Percentiles rank a stretch among this genome's conserved stretches.
phyloP scores from a whole-genome alignment of 2,329 filamentous ascomycete genomes.

The Dactylonectria estremocensis region DNA sequence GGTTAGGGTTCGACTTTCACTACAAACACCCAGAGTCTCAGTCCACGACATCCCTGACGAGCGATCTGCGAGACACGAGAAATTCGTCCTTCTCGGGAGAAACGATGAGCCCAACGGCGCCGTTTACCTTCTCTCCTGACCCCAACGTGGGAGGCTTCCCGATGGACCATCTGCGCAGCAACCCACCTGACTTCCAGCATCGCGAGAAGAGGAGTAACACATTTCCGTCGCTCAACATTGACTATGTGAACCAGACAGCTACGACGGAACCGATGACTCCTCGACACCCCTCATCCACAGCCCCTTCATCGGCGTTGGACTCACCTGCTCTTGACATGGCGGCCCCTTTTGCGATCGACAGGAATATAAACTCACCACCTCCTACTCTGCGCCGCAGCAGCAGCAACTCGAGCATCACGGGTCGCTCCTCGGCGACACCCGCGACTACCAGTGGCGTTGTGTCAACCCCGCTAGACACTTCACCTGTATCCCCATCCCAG shows the following conservation, averaged over 20 bases:
- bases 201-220: conserved; percentile 84
- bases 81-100: conserved; percentile 79
- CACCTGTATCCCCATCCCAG: conserved; percentile 79
- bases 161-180: conserved; percentile 56
- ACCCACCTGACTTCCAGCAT: conserved; percentile 73
- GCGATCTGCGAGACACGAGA: conserved; percentile 49
- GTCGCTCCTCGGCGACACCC: conserved; percentile 42
- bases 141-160: conserved; percentile 77
- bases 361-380: conserved; percentile 58
- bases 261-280: conserved; percentile 64
- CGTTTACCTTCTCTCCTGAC: conserved; percentile 84
- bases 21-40: conserved; percentile 55
- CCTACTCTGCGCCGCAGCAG: conserved; percentile 51
- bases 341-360: conserved; percentile 61
- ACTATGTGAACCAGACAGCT: conserved; percentile 64
- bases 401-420: conserved; percentile 55
- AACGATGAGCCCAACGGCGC: conserved; percentile 81
- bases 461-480: conserved; percentile 62
- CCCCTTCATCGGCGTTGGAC: conserved; percentile 67
- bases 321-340: conserved; percentile 65
- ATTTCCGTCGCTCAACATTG: conserved; percentile 81
- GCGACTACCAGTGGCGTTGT: conserved; percentile 37
- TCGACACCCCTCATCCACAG: conserved; percentile 64
- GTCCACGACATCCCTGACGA: conserved; percentile 53
- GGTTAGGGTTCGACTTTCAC: conserved; percentile 52